phyloP scores from a whole-genome alignment of 2,329 filamentous ascomycete species.

The Epicoccum sorghinum region DNA sequence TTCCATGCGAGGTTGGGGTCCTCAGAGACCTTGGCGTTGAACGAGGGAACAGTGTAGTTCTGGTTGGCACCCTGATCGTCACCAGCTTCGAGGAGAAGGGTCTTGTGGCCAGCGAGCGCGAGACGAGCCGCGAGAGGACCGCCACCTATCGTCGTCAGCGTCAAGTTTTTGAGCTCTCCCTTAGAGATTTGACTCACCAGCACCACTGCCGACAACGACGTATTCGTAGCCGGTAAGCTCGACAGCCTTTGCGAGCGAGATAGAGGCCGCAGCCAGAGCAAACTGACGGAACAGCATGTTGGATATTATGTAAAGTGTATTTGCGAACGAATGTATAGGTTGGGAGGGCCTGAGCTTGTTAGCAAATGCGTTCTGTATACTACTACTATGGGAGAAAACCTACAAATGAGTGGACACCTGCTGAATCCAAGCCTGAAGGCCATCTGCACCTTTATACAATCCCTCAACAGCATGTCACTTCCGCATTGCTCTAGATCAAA shows the following conservation, averaged over 20 bases:
- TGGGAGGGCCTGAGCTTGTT: conserved; percentile 15
- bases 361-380: conserved; percentile 5
- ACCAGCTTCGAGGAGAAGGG: conserved; percentile 67
- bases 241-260: conserved; percentile 32
- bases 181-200: conserved; percentile 18
- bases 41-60: conserved; percentile 62
- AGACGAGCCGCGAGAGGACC: conserved; percentile 57
- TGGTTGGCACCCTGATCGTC: conserved; percentile 60
- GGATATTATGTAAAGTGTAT: conserved; percentile 6
- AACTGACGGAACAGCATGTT: conserved; percentile 32
- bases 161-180: no score
- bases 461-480: conserved; percentile 4
- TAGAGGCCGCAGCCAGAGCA: conserved; percentile 25
- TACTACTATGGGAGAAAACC: background rate
- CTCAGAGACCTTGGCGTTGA: conserved; percentile 61
- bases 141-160: conserved; percentile 21
- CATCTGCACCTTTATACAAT: conserved; percentile 13
- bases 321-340: conserved; percentile 2
- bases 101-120: conserved; percentile 64
- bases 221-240: conserved; percentile 61
- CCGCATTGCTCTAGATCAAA: conserved; percentile 1
- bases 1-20: conserved; percentile 65
- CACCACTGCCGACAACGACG: conserved; percentile 63
- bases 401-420: conserved; percentile 17
- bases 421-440: background rate